Base-by-base conservation (phyloP, 2,329 filamentous ascomycete species). In the Trichoderma arundinaceum region DNA sequence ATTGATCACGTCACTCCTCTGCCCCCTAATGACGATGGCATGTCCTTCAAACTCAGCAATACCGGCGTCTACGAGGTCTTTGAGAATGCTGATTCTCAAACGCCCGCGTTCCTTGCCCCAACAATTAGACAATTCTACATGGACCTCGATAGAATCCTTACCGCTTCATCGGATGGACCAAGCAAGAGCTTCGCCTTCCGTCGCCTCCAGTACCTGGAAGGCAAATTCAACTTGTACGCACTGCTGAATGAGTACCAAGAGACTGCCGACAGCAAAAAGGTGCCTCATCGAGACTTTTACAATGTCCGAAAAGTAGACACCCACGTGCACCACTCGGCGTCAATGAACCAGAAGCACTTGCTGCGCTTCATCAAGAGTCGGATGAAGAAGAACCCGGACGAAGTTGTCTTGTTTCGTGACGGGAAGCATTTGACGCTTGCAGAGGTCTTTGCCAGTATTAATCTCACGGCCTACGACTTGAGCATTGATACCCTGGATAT, bases 311-410 rank as follows among this genome's bases (percentile, higher is more conserved):
- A 99, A 78, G 95, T 99, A 58, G 95, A 99, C 75, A 99, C 95
- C 8, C 95, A 99, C 84, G 95, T 99, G 72, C 95, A 99, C 76
- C 95, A 99, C 78, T 99, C 95, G 15, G 95, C 95, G 28, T 99
- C 95, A 77, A 99, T 99, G 95, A 99, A 99, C 75, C 95, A 99
- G 78, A 99, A 99, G 80, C 95, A 99, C 84, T 81, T 99, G 65
- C 82, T 99, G 67, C 92, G 95, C 63, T 99, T 99, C 79, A 99
- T 99, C 82, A 99, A 99, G 80, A 97, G 93, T 79, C 99, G 99
- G 81, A 97, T 99, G 92, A 98, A 97, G 85, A 99, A 97, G 78
- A 95, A 87, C 17, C 93, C 94, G 0, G 92, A 98, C 73, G 95
- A 99, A 79, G 88, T 95, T 38, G 95, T 99, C 7, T 85, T 99